Evolutionary conservation across 2,329 filamentous ascomycete genomes (phyloP), one percentile per base, ranked within the genome.

Genomic region (Verticillium tricorpus): DNA sequence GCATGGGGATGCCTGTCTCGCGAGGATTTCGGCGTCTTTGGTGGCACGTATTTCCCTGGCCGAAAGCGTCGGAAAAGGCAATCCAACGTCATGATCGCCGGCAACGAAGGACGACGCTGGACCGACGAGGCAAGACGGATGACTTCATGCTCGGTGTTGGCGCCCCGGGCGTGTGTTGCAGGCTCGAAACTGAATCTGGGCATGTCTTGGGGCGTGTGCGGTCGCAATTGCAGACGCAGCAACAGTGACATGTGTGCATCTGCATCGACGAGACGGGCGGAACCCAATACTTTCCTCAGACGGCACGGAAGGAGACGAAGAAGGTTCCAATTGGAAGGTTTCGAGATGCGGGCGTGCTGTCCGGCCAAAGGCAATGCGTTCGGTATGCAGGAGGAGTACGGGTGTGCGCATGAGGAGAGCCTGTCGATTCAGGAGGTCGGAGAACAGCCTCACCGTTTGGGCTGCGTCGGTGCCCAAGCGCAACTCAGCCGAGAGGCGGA

Each of bases 401-500:
- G 34, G 19, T 11, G n/a, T 50, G 3, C 19, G 45, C 9, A 22
- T 19, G 22, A 17, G 60, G 35, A 60, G 52, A 52, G 35, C 61
- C 64, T 63, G 63, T 63, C 63, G 60, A 59, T 11, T 57, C n/a
- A 22, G 32, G 56, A 37, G 14, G n/a, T n/a, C 12, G 56, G 19
- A 17, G 37, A 45, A 62, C 65, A 62, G 63, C 65, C 65, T 66
- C 65, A 65, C 60, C 57, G 31, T 65, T 65, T 62, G 60, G 65
- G 65, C 65, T 56, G 65, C 65, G 59, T 66, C 56, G 65, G 40
- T 66, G 65, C 65, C 65, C 57, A 64, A 65, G 57, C 40, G 28
- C 61, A 25, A 31, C 31, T 40, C 32, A 35, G 37, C 50, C 57
- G 56, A 54, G 55, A 61, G 56, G 56, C n/a, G 45, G n/a, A 57